phyloP scores from a whole-genome alignment of 257 asterid genomes.

The Parsonsia alboflavescens region DNA sequence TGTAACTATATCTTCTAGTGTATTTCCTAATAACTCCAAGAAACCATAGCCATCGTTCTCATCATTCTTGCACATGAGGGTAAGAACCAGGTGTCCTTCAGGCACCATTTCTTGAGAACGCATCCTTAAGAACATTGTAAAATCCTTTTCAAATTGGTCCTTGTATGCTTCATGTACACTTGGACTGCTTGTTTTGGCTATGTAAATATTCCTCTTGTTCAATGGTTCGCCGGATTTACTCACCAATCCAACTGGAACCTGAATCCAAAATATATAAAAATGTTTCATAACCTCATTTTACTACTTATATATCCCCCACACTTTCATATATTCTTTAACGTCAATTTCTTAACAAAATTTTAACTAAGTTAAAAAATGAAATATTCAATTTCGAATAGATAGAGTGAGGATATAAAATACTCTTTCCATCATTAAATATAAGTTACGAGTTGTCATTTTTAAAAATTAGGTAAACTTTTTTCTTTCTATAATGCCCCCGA shows the following conservation, averaged over 20 bases:
- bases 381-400: too few species aligned
- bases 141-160: conserved; percentile 14
- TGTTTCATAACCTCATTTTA: too few species aligned
- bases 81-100: background rate
- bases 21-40: background rate
- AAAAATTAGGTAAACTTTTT: too few species aligned
- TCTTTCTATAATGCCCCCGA: too few species aligned
- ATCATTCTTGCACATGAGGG: conserved; percentile 1
- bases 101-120: background rate
- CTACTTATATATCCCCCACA: too few species aligned
- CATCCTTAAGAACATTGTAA: background rate
- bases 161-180: conserved; percentile 8
- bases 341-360: too few species aligned
- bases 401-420: too few species aligned
- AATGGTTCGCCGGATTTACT: background rate
- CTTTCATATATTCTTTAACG: too few species aligned
- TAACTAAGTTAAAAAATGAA: too few species aligned
- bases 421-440: too few species aligned
- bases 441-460: too few species aligned
- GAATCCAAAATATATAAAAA: background rate
- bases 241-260: background rate
- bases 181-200: background rate
- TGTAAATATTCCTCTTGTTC: background rate
- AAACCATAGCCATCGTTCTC: conserved; percentile 7
- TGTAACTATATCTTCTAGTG: conserved; percentile 1